phyloP scores from a whole-genome alignment of 352 stramenopile genomes.

The Phytophthora podocarpi region DNA sequence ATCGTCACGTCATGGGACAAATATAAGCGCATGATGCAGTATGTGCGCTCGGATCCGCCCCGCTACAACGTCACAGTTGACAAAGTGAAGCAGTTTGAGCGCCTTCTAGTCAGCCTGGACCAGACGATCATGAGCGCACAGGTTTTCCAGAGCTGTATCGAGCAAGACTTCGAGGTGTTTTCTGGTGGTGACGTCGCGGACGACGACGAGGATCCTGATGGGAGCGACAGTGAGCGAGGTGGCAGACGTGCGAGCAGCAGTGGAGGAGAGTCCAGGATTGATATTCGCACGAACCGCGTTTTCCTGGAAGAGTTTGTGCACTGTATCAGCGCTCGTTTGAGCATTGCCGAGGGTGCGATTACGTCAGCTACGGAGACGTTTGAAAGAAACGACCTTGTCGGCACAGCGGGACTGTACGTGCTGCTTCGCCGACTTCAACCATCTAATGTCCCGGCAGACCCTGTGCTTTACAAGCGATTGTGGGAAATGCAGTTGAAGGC shows the following conservation, averaged over 20 bases:
- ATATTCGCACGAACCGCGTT: constrained; percentile 83
- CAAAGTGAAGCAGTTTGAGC: constrained; percentile 87
- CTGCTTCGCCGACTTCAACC: constrained; percentile 86
- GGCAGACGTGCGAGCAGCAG: constrained; percentile 56
- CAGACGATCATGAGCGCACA: constrained; percentile 89
- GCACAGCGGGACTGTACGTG: constrained; percentile 90
- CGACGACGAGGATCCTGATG: constrained; percentile 64
- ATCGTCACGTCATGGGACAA: constrained; percentile 89
- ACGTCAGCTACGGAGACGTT: constrained; percentile 89
- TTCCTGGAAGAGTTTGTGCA: constrained; percentile 90
- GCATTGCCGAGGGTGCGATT: constrained; percentile 69
- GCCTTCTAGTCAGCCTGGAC: constrained; percentile 86
- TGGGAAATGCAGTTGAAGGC: constrained; percentile 88
- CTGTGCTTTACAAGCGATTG: constrained; percentile 90
- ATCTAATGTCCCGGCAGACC: constrained; percentile 84
- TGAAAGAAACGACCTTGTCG: constrained; percentile 87
- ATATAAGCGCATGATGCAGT: constrained; percentile 93
- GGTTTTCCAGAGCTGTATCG: constrained; percentile 88
- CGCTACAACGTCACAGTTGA: constrained; percentile 86
- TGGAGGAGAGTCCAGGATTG: constrained; percentile 74
- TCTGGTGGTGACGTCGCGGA: constrained; percentile 61
- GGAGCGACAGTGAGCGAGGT: constrained; percentile 57
- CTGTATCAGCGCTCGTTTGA: constrained; percentile 76
- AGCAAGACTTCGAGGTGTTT: constrained; percentile 90
- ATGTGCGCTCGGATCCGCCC: constrained; percentile 79